Evolutionary conservation across 139 green algal genomes (phyloP), one percentile per base, ranked within the genome.

Genomic region (Volvox reticuliferus): DNA sequence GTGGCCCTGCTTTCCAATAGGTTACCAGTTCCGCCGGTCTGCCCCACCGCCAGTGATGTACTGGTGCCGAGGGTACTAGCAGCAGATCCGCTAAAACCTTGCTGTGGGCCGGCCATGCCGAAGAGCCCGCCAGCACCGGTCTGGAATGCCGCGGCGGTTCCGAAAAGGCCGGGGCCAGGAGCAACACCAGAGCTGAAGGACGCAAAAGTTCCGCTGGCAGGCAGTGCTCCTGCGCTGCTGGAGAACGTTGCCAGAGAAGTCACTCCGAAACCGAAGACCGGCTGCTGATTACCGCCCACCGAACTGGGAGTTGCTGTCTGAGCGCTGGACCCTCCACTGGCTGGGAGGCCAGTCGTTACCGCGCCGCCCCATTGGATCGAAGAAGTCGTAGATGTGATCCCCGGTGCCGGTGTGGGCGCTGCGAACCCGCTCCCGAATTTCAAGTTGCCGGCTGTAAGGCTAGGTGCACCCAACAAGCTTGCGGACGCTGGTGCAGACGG

Each of bases 241-340:
- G 44, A 55, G 44, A 55, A 55, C 44, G 44, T 55, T 55, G 44
- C 44, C 44, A 55, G 44, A 19, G 28, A 20, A 26, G 67, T 5
- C 1, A 68, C 26, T 24, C 85, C 85, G 69, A 89, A 89, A 0
- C 85, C 85, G 32, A 89, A 89, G 2, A 20, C 44, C 26, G 71
- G 22, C 71, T 79, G 30, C 71, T 79, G 71, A 30, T 30, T 32
- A 35, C 21, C 21, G 22, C 2, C 24, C 22, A 75, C 22, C 67
- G 67, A 75, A 28, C 67, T 28, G 24, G 67, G 14, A 26, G 22
- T 28, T 2, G 6, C 22, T 55, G 44, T 55, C 9, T 55, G 44
- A 55, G 44, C 44, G 9, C 44, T 55, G 44, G 44, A 55, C 5
- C 44, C 44, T 14, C 44, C 44, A 55, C 44, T 9, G 44, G 44